Percentiles rank a stretch among this genome's conserved stretches.
Conservation (phyloP, 129 eudicot species). For the Smallanthus sonchifolius region DNA sequence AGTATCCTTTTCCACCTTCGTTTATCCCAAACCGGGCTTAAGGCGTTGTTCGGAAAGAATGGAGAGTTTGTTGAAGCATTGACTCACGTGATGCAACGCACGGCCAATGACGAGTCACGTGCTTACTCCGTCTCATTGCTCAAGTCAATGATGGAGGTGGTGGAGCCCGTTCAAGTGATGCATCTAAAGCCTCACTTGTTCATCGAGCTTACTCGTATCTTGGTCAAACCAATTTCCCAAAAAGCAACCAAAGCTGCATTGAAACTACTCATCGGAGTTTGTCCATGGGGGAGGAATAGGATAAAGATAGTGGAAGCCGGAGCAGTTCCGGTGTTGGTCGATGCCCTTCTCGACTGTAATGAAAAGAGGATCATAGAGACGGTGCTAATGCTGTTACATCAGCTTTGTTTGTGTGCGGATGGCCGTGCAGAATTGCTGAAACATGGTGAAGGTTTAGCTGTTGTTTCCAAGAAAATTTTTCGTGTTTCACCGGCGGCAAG, state of each 20-base stretch:
- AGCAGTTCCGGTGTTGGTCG: conserved; percentile 30
- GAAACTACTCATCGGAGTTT: conserved; percentile 28
- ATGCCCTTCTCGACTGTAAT: conserved; percentile 33
- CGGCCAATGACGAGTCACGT: conserved; percentile 40
- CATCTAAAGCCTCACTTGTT: conserved; percentile 25
- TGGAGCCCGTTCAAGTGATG: conserved; percentile 35
- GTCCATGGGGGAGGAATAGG: conserved; percentile 54
- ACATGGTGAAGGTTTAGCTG: too few species aligned
- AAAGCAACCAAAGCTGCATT: conserved; percentile 28
- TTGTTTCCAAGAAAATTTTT: too few species aligned
- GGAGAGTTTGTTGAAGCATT: conserved; percentile 32
- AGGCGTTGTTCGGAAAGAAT: conserved; percentile 20
- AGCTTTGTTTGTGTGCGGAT: too few species aligned
- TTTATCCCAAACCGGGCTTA: conserved; percentile 35
- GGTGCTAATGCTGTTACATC: conserved; percentile 30
- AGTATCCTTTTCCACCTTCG: conserved; percentile 42
- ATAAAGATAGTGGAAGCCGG: conserved; percentile 51
- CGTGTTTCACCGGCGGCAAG: too few species aligned
- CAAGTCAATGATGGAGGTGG: conserved; percentile 46
- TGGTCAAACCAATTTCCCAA: background rate
- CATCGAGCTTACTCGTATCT: conserved; percentile 28
- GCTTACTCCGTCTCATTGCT: conserved; percentile 39
- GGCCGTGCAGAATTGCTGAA: too few species aligned
- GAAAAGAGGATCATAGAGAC: conserved; percentile 40
- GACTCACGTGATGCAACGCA: conserved; percentile 32